Evolutionary conservation across 2,329 filamentous ascomycete species (phyloP).

Genomic region (Colletotrichum sp.): DNA sequence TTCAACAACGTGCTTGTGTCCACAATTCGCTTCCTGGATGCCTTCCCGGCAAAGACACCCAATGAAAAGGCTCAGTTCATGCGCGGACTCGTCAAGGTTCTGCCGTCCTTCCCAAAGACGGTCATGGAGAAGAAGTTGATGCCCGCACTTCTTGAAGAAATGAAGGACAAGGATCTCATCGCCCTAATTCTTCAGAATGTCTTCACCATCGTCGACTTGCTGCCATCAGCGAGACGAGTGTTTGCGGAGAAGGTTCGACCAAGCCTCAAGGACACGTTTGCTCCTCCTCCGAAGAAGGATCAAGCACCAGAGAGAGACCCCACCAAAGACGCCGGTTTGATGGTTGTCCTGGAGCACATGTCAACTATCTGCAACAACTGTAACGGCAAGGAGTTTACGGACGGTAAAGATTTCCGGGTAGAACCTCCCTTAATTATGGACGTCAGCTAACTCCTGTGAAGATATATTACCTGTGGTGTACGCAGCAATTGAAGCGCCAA

Average conservation of each 20-base stretch:
- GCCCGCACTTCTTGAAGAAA: constrained; percentile 86
- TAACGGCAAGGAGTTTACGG: constrained; percentile 91
- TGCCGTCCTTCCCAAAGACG: constrained; percentile 90
- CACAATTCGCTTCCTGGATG: constrained; percentile 92
- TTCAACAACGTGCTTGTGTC: constrained; percentile 98
- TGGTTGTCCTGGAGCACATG: constrained; percentile 89
- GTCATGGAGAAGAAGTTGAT: constrained; percentile 96
- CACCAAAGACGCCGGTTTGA: constrained; percentile 84
- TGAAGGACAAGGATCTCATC: constrained; percentile 88
- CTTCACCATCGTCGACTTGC: constrained; percentile 83
- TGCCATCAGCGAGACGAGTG: constrained; percentile 77
- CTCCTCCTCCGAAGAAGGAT: constrained; percentile 61
- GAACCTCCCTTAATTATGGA: background rate
- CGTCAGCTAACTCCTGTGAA: constrained; percentile 33
- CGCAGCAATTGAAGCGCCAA: constrained; percentile 84
- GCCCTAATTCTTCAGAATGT: constrained; percentile 88
- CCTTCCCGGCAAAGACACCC: constrained; percentile 87
- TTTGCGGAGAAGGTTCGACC: constrained; percentile 91
- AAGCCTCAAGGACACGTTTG: constrained; percentile 81
- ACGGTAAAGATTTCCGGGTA: constrained; percentile 60
- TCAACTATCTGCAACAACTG: constrained; percentile 78
- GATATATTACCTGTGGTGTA: constrained; percentile 89
- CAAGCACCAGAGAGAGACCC: constrained; percentile 73
- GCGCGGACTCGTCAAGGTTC: constrained; percentile 82
- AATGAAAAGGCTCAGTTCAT: constrained; percentile 93